These are phyloP conservation scores for Aegilops speltoides DNA, from an alignment of 176 grass and related monocot species.

Conservation along the genomic window DNA sequence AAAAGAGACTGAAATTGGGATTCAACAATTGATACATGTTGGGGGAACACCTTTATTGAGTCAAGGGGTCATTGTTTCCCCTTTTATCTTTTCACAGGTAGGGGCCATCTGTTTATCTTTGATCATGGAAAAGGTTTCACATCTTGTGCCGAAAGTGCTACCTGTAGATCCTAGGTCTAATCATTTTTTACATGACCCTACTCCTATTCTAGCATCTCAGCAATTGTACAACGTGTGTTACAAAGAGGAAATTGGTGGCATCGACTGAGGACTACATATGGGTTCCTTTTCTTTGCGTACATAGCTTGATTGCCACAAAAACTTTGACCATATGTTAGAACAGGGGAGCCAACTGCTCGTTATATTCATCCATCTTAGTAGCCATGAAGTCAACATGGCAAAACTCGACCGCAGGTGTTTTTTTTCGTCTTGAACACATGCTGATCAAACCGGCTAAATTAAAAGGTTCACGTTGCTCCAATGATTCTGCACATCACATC, in stretches of 20 bases:
- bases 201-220: constrained; percentile 22
- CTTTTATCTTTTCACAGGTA: constrained; percentile 12
- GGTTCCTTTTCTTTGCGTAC: constrained; percentile 1
- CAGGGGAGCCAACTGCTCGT: neutral
- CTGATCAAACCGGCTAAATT: neutral
- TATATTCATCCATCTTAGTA: constrained; percentile 13
- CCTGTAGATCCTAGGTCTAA: constrained; percentile 16
- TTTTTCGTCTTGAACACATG: neutral
- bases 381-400: neutral
- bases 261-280: neutral
- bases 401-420: neutral
- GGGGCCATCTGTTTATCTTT: constrained; percentile 27
- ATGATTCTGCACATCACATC: neutral
- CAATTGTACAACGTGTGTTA: constrained; percentile 9
- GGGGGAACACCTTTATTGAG: constrained; percentile 26
- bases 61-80: constrained; percentile 3
- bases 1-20: neutral
- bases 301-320: constrained; percentile 10
- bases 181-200: constrained; percentile 23
- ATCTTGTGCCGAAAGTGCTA: constrained; percentile 41
- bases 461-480: neutral
- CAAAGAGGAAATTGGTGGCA: constrained; percentile 7
- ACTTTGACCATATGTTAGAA: neutral
- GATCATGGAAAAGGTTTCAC: constrained; percentile 19
- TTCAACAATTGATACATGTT: neutral